phyloP scores from a whole-genome alignment of 2,329 filamentous ascomycete genomes.

The Nemania sp. region DNA sequence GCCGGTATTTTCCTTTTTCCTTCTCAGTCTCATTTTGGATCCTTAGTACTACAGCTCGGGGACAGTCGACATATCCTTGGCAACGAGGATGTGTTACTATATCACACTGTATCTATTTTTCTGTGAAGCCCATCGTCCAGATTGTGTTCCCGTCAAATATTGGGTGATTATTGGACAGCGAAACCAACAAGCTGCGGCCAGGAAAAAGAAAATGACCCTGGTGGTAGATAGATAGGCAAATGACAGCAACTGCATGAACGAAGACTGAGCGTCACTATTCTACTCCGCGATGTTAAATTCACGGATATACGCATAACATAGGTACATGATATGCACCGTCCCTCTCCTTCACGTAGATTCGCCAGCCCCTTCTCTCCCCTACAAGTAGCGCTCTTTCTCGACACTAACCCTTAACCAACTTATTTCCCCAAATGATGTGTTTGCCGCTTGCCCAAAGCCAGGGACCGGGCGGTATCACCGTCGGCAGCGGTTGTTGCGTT shows the following conservation, averaged over 20 bases:
- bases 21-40: constrained; percentile 27
- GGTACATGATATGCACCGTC: background rate
- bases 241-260: background rate
- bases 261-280: background rate
- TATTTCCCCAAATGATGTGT: too few relatives aligned
- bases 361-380: too few relatives aligned
- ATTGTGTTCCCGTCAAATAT: constrained; percentile 9
- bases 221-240: constrained; percentile 20
- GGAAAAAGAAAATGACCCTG: background rate
- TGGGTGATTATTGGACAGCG: constrained; percentile 19
- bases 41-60: constrained; percentile 6
- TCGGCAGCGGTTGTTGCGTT: too few relatives aligned
- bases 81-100: constrained; percentile 14
- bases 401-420: too few relatives aligned
- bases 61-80: constrained; percentile 14
- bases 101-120: constrained; percentile 24
- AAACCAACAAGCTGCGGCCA: constrained; percentile 15
- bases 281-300: constrained; percentile 4
- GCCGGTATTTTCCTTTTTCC: constrained; percentile 26
- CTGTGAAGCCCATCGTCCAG: constrained; percentile 13
- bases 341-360: background rate
- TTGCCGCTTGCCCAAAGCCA: too few relatives aligned
- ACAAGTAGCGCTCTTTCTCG: too few relatives aligned
- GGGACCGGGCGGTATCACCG: too few relatives aligned
- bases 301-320: background rate